Evolutionary conservation across 2,329 filamentous ascomycete genomes (phyloP), one percentile per base, ranked within the genome.

Genomic region (Fusarium nematophilum): DNA sequence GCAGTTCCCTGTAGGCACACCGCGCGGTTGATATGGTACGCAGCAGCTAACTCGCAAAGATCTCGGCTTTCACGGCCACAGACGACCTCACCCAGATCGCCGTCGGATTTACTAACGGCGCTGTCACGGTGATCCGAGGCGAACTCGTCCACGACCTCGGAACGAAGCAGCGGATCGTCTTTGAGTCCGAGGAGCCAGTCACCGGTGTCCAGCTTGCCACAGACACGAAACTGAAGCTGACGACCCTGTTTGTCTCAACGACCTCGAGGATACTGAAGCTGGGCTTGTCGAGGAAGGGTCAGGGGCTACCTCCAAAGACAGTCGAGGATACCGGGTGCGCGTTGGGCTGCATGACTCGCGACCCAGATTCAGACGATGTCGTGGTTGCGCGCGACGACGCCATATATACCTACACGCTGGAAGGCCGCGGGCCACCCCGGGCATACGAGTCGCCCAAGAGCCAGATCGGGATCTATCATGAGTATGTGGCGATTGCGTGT

Each of bases 71-170:
- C 68, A 86, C 93, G 10, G 90, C 92, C 1, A 86, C 95, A 23
- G 90, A 93, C 42, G 93, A 98, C 75, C 81, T 99, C 18, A 91
- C 91, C 5, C 95, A 99, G 78, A 86, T 98, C 23, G 95, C 94
- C 4, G 90, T 98, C 6, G 96, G 95, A 5, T 99, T 99, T 72
- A 95, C 90, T 10, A 98, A 99, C 75, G 95, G 95, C 7, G 88
- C 93, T 1, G 94, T 99, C 10, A 96, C 93, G 0, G 88, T 99
- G 23, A 91, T 99, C 53, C 86, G 95, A 54, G 95, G 96, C 57
- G 95, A 99, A 72, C 81, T 99, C 42, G 91, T 99, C 67, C 93
- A 99, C 73, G 95, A 99, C 73, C 88, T 95, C 53, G 95, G 96
- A 17, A 93, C 94, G 9, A 93, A 92, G 72, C 95, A 99, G 74